A percentile compares a stretch with the other conserved stretches of the same genome.
Conservation (phyloP, 2,329 filamentous ascomycete genomes). For the Microdochium bolleyi region DNA sequence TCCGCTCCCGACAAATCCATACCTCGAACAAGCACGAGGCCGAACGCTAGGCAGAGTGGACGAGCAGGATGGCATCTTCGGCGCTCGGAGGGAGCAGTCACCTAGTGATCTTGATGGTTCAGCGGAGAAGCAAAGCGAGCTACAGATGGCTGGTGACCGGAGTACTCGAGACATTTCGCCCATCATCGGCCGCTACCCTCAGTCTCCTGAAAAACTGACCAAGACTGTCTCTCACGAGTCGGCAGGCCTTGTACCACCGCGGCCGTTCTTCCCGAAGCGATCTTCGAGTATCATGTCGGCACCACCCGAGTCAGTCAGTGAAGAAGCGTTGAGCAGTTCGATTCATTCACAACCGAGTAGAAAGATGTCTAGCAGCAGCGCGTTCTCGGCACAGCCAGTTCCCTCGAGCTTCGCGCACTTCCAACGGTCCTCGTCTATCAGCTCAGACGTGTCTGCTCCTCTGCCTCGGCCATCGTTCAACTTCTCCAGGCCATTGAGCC, state of each 20-base stretch:
- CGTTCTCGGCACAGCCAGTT: conserved; percentile 28
- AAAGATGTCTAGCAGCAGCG: conserved; percentile 66
- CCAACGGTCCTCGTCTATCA: conserved; percentile 74
- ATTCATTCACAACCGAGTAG: conserved; percentile 60
- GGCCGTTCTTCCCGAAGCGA: conserved; percentile 39
- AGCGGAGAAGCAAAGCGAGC: conserved; percentile 8
- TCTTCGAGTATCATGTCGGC: conserved; percentile 55
- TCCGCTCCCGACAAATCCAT: conserved; percentile 34
- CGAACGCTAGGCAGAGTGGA: conserved; percentile 29
- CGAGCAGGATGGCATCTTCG: conserved; percentile 36
- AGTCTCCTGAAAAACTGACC: conserved; percentile 34
- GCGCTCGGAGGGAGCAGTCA: conserved; percentile 49
- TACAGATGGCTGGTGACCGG: conserved; percentile 21
- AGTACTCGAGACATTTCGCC: conserved; percentile 26
- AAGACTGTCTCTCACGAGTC: conserved; percentile 41
- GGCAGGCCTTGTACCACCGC: conserved; percentile 41
- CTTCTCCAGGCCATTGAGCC: conserved; percentile 85
- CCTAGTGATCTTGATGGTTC: conserved; percentile 41
- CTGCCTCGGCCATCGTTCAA: conserved; percentile 76
- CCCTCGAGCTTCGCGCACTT: conserved; percentile 56
- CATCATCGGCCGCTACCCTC: conserved; percentile 20
- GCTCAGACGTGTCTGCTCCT: conserved; percentile 68
- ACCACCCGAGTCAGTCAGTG: conserved; percentile 60
- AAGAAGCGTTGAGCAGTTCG: conserved; percentile 53
- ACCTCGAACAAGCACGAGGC: conserved; percentile 30